Conservation (phyloP, 352 stramenopile species). For the Pythium vanterpoolii region DNA sequence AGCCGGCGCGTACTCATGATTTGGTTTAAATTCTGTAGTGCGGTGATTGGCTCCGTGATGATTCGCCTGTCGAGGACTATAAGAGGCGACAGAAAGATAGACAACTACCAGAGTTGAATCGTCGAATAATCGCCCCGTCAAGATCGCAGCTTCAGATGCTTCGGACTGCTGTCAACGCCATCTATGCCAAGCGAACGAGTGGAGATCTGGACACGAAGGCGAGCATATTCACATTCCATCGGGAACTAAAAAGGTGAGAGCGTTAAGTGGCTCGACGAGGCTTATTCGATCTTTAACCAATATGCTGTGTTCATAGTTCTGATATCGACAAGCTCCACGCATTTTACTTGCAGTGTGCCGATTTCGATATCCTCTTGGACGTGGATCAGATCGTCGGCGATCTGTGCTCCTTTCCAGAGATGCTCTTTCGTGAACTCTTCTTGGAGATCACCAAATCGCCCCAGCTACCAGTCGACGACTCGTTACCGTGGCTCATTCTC, state of each 20-base stretch:
- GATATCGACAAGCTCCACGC: constrained; percentile 56
- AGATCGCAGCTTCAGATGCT: constrained; percentile 53
- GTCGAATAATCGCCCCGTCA: constrained; percentile 27
- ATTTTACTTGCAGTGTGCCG: constrained; percentile 45
- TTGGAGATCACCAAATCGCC: constrained; percentile 60
- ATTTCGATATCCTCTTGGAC: constrained; percentile 57
- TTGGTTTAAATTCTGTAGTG: constrained; percentile 28
- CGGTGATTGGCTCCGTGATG: constrained; percentile 49
- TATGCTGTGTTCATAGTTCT: constrained; percentile 29
- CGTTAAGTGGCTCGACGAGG: neutral
- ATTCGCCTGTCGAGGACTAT: constrained; percentile 39
- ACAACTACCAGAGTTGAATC: constrained; percentile 32
- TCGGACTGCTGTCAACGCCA: constrained; percentile 44
- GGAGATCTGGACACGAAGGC: constrained; percentile 52
- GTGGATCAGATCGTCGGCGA: constrained; percentile 43
- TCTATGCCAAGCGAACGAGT: constrained; percentile 66
- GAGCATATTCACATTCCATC: constrained; percentile 62
- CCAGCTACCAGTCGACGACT: constrained; percentile 83
- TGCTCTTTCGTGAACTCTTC: constrained; percentile 86
- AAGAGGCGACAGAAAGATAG: constrained; percentile 51
- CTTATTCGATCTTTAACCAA: neutral
- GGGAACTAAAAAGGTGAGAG: constrained; percentile 70
- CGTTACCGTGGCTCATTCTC: constrained; percentile 79
- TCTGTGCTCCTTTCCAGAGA: constrained; percentile 56
- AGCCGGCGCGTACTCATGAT: too few relatives aligned